Evolutionary conservation across 1,139 yeast genomes (phyloP), one percentile per base, ranked within the genome.

Genomic region (Saccharomyces pastorianus): DNA sequence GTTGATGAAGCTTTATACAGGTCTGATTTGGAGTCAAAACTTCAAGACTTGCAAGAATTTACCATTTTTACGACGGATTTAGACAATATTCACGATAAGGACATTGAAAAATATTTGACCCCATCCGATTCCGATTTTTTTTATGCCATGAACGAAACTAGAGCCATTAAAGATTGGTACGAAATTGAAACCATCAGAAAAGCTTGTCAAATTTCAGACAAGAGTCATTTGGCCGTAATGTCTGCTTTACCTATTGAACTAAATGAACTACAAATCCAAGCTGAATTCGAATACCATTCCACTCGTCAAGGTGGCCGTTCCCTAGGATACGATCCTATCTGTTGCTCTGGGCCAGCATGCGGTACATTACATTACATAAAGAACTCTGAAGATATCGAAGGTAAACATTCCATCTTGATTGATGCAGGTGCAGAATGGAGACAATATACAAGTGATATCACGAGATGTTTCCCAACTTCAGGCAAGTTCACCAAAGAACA

Each of bases 351-450:
- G 0, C 84, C 95, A 42, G 84, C 85, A 58, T 88, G 96, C 67
- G 89, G 96, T 27, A 89, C 96, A 2, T 78, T 93, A 59, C 99
- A 93, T 70, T 93, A 91, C 68, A 84, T 87, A 17, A 85, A 84
- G 65, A 93, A 93, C 66, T 95, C 90, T 64, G 90, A 85, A 56
- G 77, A 77, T 1, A 69, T 83, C 53, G 71, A 76, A 41, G 79
- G 79, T 4, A 79, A 80, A 61, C 83, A 81, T 56, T 79, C 93
- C 3, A 79, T 93, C 11, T 78, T 93, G 58, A 84, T 93, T 56
- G 99, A 93, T 72, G 98, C 98, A 4, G 99, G 99, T 52, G 96
- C 96, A 6, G 98, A 91, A 73, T 91, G 97, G 96, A 81, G 82
- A 59, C 82, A 89, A 66, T 93, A 93, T 70, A 93, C 96, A 4